Conservation (phyloP, 805 yeast genomes). For the Lipomyces starkeyi region DNA sequence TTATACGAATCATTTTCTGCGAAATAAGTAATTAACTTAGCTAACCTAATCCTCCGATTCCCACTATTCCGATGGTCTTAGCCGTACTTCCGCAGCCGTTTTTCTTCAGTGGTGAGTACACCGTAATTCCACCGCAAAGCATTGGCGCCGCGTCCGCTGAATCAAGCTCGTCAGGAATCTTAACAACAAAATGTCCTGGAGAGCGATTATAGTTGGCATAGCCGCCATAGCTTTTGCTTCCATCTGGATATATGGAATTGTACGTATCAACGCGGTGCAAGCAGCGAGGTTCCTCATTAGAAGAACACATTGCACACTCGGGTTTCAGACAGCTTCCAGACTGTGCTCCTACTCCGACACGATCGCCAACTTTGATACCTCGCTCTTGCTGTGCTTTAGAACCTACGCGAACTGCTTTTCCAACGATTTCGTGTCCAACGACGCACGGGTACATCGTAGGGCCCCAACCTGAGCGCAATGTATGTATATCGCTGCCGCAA, state of each 20-base stretch:
- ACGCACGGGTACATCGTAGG: slow-evolving; percentile 46
- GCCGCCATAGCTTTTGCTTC: slow-evolving; percentile 65
- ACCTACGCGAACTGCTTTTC: slow-evolving; percentile 55
- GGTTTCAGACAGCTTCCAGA: slow-evolving; percentile 59
- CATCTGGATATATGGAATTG: slow-evolving; percentile 51
- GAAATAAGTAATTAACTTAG: no score
- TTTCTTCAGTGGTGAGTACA: slow-evolving; percentile 63
- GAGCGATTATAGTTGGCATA: slow-evolving; percentile 69
- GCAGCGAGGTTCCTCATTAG: slow-evolving; percentile 64
- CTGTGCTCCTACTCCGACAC: slow-evolving; percentile 82
- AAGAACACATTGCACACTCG: slow-evolving; percentile 63
- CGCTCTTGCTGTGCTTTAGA: slow-evolving; percentile 48
- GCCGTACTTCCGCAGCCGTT: slow-evolving; percentile 54
- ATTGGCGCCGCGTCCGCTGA: slow-evolving; percentile 68
- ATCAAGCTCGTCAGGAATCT: slow-evolving; percentile 62
- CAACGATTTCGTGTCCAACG: slow-evolving; percentile 56
- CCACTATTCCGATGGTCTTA: slow-evolving; percentile 61
- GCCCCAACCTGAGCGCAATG: slow-evolving; percentile 60
- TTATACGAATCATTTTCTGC: no score
- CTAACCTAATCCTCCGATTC: slow-evolving; percentile 61
- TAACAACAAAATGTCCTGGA: slow-evolving; percentile 64
- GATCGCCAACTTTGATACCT: slow-evolving; percentile 63
- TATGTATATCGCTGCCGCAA: slow-evolving; percentile 65
- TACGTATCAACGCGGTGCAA: slow-evolving; percentile 57
- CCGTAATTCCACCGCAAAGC: slow-evolving; percentile 78